Percentiles rank a stretch among this genome's conserved stretches.
Conservation (phyloP, 805 yeast genomes). For the Hanseniaspora thailandica region DNA sequence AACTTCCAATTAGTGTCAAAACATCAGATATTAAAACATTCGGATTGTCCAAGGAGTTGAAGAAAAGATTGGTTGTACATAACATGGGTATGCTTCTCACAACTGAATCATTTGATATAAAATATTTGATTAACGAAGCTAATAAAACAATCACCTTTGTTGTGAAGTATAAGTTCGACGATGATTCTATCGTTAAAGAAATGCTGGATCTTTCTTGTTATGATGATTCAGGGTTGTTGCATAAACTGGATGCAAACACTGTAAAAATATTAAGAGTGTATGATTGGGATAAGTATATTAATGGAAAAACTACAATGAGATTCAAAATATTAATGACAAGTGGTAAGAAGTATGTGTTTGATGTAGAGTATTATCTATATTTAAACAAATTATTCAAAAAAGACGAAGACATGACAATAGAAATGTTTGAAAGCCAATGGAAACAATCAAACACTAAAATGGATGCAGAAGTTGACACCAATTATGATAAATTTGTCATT, state of each 20-base stretch:
- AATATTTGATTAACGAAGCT: background rate
- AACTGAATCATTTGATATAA: background rate
- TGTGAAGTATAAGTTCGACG: background rate
- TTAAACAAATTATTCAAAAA: constrained; percentile 1
- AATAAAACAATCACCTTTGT: background rate
- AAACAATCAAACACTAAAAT: constrained; percentile 13
- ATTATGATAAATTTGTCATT: background rate
- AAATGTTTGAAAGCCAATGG: background rate
- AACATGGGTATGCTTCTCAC: constrained; percentile 5
- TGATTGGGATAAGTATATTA: background rate
- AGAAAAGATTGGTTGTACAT: constrained; percentile 3
- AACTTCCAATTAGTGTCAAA: background rate
- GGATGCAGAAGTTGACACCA: background rate
- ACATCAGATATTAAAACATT: background rate
- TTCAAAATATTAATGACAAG: background rate
- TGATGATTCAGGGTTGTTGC: background rate
- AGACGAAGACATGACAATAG: background rate
- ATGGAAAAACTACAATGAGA: background rate
- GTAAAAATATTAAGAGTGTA: background rate
- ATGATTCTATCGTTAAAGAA: background rate
- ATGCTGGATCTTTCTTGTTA: background rate
- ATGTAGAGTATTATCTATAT: background rate
- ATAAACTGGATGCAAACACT: background rate
- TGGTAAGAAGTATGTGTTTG: background rate
- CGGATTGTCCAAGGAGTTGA: background rate